phyloP scores from a whole-genome alignment of 2,329 filamentous ascomycete species.

The Epichloe gansuensis region DNA sequence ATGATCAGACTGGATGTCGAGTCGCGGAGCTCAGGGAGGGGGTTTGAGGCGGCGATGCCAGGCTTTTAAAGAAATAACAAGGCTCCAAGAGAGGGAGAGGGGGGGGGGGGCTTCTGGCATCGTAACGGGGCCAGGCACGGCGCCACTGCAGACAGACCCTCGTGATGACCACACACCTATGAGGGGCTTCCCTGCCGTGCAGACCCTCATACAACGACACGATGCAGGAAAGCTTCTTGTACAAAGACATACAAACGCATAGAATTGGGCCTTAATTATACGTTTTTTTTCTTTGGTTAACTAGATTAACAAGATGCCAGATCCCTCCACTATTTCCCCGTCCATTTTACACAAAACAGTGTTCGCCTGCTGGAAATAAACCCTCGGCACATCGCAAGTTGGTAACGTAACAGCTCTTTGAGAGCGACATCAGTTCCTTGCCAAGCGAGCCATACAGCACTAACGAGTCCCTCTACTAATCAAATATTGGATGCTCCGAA shows the following conservation, averaged over 20 bases:
- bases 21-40: not conserved
- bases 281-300: not conserved
- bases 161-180: constrained; percentile 1
- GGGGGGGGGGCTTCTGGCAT: not conserved
- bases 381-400: not conserved
- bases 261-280: not conserved
- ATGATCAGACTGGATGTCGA: not conserved
- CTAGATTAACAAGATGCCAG: not conserved
- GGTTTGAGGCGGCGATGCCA: not conserved
- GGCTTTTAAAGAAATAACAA: not conserved
- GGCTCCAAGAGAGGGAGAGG: constrained; percentile 1
- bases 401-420: not conserved
- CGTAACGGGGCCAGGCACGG: constrained; percentile 1
- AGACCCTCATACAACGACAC: too few species aligned
- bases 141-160: constrained; percentile 6
- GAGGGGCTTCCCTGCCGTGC: not conserved
- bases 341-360: not conserved
- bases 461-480: not conserved
- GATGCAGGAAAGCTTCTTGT: not conserved
- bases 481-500: not conserved
- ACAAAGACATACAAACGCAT: not conserved
- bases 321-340: not conserved
- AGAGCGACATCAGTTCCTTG: not conserved
- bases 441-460: not conserved
- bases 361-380: not conserved